phyloP scores from a whole-genome alignment of 148 eudicot species.

The Rhododendron griersonianum region DNA sequence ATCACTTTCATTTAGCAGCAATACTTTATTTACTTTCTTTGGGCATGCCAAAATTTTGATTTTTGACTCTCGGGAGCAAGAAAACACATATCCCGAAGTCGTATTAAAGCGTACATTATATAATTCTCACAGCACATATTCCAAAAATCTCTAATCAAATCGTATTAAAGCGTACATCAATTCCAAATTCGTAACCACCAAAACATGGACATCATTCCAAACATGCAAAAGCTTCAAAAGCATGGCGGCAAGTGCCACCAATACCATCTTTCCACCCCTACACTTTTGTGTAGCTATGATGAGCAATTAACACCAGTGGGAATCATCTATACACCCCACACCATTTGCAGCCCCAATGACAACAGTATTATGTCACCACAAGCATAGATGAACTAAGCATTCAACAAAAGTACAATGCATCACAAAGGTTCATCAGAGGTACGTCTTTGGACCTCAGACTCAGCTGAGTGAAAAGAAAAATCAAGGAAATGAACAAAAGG shows the following conservation, averaged over 20 bases:
- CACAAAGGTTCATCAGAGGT: neutral
- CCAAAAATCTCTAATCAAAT: neutral
- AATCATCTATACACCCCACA: neutral
- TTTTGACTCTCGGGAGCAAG: neutral
- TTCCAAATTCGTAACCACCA: neutral
- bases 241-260: neutral
- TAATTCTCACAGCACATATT: neutral
- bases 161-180: neutral
- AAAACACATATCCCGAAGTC: neutral
- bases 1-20: neutral
- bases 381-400: neutral
- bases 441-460: neutral
- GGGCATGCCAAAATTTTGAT: constrained; percentile 4
- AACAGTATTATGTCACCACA: neutral
- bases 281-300: neutral
- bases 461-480: neutral
- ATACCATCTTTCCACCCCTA: neutral
- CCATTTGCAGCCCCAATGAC: neutral
- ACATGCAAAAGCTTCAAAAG: neutral
- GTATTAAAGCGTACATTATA: neutral
- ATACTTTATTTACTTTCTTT: neutral
- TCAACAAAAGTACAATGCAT: neutral
- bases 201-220: neutral
- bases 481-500: neutral
- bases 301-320: neutral